Evolutionary conservation across 129 eudicot genomes (phyloP).

Genomic region (Flaveria bidentis): DNA sequence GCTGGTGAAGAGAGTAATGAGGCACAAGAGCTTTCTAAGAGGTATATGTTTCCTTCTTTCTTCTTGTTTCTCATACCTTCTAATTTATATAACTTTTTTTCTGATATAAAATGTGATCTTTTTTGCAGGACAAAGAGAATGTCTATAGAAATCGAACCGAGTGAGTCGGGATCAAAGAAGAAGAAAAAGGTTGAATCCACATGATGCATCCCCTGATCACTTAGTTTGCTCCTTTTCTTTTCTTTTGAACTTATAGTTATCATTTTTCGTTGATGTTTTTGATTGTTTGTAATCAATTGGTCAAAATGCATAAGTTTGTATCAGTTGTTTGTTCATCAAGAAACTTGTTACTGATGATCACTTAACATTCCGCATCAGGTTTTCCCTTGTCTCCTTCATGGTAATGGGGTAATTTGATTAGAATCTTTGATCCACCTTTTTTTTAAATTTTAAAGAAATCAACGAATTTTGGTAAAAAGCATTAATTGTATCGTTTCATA

Average conservation of each 20-base stretch:
- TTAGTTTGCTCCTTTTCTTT: conserved; percentile 17
- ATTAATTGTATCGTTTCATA: neutral
- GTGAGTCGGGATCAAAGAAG: conserved; percentile 61
- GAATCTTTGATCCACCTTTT: neutral
- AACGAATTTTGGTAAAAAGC: neutral
- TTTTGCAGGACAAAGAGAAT: conserved; percentile 69
- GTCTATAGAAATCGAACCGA: conserved; percentile 67
- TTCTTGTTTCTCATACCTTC: neutral
- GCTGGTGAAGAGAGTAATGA: conserved; percentile 49
- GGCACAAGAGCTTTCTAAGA: conserved; percentile 58
- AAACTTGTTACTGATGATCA: neutral
- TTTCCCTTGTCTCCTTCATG: neutral
- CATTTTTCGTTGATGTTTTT: conserved; percentile 11
- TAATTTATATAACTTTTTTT: neutral
- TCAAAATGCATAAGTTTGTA: conserved; percentile 17
- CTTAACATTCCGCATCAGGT: neutral
- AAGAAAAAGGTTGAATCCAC: conserved; percentile 53
- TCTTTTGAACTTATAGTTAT: conserved; percentile 1
- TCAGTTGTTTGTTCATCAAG: neutral
- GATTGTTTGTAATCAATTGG: conserved; percentile 21
- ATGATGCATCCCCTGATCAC: conserved; percentile 21
- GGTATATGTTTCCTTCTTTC: conserved; percentile 43
- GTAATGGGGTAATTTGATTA: neutral
- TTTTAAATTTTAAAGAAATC: neutral
- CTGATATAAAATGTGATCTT: conserved; percentile 11